Percentiles rank a stretch among this genome's conserved stretches.
Conservation (phyloP, 148 eudicot species). For the Vaccinium macrocarpon region DNA sequence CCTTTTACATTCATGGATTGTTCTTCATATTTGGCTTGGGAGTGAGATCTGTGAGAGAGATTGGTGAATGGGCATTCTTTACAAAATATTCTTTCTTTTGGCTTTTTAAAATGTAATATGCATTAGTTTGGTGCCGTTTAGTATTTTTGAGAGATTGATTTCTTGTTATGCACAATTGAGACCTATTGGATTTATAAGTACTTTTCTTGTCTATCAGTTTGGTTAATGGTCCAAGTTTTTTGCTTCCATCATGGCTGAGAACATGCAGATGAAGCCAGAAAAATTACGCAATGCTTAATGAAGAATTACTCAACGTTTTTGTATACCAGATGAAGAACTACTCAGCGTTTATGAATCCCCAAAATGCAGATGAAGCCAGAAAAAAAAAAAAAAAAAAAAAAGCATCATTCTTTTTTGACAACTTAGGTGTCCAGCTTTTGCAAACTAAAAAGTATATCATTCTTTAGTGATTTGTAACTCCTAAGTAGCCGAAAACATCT, state of each 20-base stretch:
- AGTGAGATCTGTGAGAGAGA: not conserved
- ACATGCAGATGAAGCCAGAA: not conserved
- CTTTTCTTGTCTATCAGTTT: not conserved
- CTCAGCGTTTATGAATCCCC: no score
- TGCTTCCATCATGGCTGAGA: not conserved
- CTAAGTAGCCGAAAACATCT: not conserved
- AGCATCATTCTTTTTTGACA: no score
- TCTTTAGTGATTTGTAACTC: not conserved
- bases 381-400: no score
- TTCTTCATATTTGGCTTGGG: slow-evolving; percentile 1
- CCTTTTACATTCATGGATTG: not conserved
- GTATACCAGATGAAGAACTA: no score
- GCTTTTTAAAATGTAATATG: not conserved
- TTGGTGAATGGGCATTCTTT: slow-evolving; percentile 3
- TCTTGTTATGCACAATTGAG: not conserved
- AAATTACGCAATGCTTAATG: no score
- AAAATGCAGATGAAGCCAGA: no score
- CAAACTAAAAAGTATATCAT: not conserved
- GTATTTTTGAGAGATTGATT: not conserved
- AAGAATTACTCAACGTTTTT: no score
- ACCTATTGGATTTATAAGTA: not conserved
- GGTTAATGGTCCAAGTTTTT: not conserved
- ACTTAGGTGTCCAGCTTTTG: no score
- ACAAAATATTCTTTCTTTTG: not conserved
- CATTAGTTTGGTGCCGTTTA: not conserved